Evolutionary conservation across 106 monocot genomes (phyloP).

Genomic region (Cymbidium sinense): DNA sequence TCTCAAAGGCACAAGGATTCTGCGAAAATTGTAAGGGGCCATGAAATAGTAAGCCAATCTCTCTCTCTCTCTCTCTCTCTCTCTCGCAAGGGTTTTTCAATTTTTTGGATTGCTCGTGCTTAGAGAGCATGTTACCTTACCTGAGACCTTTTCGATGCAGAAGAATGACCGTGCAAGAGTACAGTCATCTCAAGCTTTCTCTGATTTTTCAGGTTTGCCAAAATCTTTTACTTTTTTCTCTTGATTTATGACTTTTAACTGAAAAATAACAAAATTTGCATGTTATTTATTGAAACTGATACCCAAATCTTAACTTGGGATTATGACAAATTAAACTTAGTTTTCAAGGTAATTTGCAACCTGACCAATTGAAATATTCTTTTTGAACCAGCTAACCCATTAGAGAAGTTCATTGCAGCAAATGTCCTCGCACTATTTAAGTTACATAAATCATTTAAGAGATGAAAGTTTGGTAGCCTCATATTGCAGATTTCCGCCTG

Average conservation of each 20-base stretch:
- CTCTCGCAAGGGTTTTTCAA: background rate
- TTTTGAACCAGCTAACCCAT: background rate
- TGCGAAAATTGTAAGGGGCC: background rate
- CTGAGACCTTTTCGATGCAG: conserved; percentile 6
- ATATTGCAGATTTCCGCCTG: conserved; percentile 24
- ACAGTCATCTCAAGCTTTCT: conserved; percentile 13
- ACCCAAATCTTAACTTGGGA: background rate
- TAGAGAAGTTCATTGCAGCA: background rate
- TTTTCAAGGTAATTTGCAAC: background rate
- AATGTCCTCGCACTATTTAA: background rate
- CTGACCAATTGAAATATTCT: background rate
- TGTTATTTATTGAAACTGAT: background rate
- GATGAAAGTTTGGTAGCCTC: background rate
- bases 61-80: background rate
- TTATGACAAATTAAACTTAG: background rate
- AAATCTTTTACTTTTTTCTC: background rate
- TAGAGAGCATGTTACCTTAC: background rate
- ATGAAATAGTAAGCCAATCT: background rate
- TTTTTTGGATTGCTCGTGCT: background rate
- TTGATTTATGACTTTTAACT: background rate
- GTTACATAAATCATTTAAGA: background rate
- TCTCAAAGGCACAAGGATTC: background rate
- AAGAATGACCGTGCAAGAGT: conserved; percentile 5
- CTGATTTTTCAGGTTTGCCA: conserved; percentile 13
- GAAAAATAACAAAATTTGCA: background rate